phyloP scores from a whole-genome alignment of 1,284 basidiomycete species.

The Microbotryum silenes-acaulis region DNA sequence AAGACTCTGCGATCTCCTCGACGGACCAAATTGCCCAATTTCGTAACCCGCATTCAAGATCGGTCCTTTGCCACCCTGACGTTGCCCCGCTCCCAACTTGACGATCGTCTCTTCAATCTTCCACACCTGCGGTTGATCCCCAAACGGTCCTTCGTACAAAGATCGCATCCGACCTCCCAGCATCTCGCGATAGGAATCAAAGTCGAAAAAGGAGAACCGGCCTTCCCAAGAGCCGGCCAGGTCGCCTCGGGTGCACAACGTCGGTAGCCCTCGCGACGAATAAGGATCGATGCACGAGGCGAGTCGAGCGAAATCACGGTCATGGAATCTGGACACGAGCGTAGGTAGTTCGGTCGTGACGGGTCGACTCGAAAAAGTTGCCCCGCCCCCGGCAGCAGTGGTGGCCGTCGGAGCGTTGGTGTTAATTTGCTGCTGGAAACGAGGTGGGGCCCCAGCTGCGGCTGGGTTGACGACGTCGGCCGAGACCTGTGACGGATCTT shows the following conservation, averaged over 20 bases:
- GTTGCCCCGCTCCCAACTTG: conserved; percentile 9
- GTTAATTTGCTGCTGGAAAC: not conserved
- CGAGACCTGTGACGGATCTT: conserved; percentile 34
- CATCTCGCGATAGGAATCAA: conserved; percentile 49
- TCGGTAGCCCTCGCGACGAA: conserved; percentile 41
- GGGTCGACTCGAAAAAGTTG: conserved; percentile 12
- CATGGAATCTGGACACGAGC: conserved; percentile 40
- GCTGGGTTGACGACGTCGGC: conserved; percentile 14
- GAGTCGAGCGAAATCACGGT: conserved; percentile 43
- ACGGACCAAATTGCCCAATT: conserved; percentile 5
- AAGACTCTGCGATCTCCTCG: not conserved
- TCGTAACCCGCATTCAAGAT: conserved; percentile 28
- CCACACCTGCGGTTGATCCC: conserved; percentile 52
- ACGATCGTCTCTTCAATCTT: conserved; percentile 47
- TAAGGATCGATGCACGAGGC: conserved; percentile 43
- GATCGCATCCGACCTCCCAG: conserved; percentile 44
- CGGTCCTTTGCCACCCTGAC: conserved; percentile 21
- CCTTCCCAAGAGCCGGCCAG: conserved; percentile 51
- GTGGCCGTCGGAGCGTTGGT: not conserved
- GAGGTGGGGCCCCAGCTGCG: conserved; percentile 13
- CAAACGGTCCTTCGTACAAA: conserved; percentile 47
- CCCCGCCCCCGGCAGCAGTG: not conserved
- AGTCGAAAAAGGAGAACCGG: conserved; percentile 50
- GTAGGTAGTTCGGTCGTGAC: conserved; percentile 32
- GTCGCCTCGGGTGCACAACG: conserved; percentile 42